Evolutionary conservation across 2,329 filamentous ascomycete genomes (phyloP).

Genomic region (Diaporthe citri): DNA sequence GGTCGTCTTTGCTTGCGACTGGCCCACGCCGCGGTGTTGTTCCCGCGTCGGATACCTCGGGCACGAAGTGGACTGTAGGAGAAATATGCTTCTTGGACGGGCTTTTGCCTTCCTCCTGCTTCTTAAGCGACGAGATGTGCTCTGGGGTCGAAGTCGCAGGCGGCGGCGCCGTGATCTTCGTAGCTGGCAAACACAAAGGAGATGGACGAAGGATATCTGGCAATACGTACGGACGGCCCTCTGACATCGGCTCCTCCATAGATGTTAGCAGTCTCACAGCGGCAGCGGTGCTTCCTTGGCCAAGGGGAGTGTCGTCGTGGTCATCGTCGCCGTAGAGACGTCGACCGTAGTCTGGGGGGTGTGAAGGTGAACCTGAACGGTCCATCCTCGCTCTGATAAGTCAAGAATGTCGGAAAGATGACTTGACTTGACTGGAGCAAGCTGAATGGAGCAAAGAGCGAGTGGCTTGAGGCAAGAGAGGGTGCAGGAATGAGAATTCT

Average conservation of each 20-base stretch:
- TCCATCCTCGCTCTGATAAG: constrained; percentile 56
- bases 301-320: constrained; percentile 60
- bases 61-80: constrained; percentile 36
- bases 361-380: constrained; percentile 62
- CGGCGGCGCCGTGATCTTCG: constrained; percentile 45
- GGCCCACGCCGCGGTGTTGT: constrained; percentile 32
- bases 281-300: constrained; percentile 60
- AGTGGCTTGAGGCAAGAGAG: constrained; percentile 29
- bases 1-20: constrained; percentile 32
- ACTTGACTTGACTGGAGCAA: background rate
- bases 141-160: constrained; percentile 50
- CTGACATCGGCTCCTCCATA: constrained; percentile 66
- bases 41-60: constrained; percentile 34
- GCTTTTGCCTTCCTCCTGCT: constrained; percentile 52
- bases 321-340: constrained; percentile 68
- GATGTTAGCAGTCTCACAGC: constrained; percentile 73
- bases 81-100: constrained; percentile 43
- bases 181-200: constrained; percentile 45
- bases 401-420: constrained; percentile 2
- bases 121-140: constrained; percentile 52
- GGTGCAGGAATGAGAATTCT: constrained; percentile 20
- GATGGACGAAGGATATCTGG: constrained; percentile 45
- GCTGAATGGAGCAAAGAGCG: constrained; percentile 8
- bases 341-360: constrained; percentile 70
- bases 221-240: constrained; percentile 67